Evolutionary conservation across 2,329 filamentous ascomycete species (phyloP), one percentile per base, ranked within the genome.

Genomic region (Acrodontium crateriforme): DNA sequence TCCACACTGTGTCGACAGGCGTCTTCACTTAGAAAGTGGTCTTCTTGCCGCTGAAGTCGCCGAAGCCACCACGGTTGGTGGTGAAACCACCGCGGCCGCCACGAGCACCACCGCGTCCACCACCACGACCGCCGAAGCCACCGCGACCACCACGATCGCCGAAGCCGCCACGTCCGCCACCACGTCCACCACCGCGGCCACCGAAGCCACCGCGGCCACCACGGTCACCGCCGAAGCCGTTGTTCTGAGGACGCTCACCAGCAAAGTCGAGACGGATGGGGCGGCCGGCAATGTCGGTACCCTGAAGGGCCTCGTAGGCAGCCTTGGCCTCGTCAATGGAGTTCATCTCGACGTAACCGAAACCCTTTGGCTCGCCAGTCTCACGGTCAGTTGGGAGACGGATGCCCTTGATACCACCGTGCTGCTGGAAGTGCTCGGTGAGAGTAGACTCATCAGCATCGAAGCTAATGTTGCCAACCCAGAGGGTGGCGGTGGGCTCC

Each of bases 391-490:
- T 93, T 28, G 85, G 85, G 37, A 94, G 75, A 50, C 84, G 79
- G 47, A 93, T 73, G 52, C 78, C 79, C 49, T 77, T 71, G 52
- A 89, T 72, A 51, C 64, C 67, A 41, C 73, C 72, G 45, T 75
- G 68, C 43, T 78, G 69, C 46, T 63, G 62, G 64, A 93, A 93
- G 54, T 78, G 74, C 44, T 77, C 71, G 37, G 66, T 67, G 43
- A 94, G 67, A 40, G 65, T 60, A 31, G 85, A 78, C 62, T 91
- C 79, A 47, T 78, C 74, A 47, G 76, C 74, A 40, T 81, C 74
- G 60, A 91, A 94, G 27, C 80, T 75, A 42, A 94, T 63, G 67
- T 94, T 94, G 47, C 84, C 85, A 41, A 93, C 74, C 59, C 89
- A 94, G 35, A 94, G 69, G 22, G 85, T 94, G 42, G 85, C 78